phyloP scores from a whole-genome alignment of 768 basidiomycete genomes.

The Nevesoporus exiguus region DNA sequence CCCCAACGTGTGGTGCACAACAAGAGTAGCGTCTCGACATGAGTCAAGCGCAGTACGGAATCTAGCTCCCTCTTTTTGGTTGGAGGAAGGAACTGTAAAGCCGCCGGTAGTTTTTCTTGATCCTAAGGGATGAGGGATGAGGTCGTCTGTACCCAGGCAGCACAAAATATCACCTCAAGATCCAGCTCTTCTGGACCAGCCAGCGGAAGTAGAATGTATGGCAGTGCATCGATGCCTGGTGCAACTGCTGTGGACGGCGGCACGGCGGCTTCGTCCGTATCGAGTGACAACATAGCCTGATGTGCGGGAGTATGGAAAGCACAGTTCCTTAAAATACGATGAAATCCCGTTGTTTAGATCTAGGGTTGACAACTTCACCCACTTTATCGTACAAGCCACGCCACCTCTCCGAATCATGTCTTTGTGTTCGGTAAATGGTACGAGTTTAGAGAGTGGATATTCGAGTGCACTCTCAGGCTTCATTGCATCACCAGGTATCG shows the following conservation, averaged over 20 bases:
- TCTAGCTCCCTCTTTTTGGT: conserved; percentile 85
- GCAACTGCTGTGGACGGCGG: conserved; percentile 55
- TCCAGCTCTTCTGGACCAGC: conserved; percentile 96
- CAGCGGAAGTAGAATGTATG: conserved; percentile 82
- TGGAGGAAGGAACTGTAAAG: conserved; percentile 83
- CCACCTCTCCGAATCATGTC: conserved; percentile 86
- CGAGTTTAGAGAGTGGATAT: conserved; percentile 79
- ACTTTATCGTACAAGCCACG: conserved; percentile 87
- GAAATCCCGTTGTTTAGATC: conserved; percentile 8
- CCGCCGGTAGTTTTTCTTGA: conserved; percentile 79
- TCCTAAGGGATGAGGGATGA: conserved; percentile 46
- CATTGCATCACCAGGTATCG: conserved; percentile 51
- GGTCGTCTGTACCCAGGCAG: background rate
- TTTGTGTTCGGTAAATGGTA: conserved; percentile 86
- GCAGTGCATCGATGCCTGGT: conserved; percentile 81
- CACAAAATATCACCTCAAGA: conserved; percentile 59
- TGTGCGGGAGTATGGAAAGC: conserved; percentile 68
- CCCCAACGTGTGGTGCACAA: conserved; percentile 89
- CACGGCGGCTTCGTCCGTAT: conserved; percentile 52
- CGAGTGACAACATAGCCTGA: conserved; percentile 65
- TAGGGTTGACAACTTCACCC: conserved; percentile 15
- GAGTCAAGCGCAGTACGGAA: conserved; percentile 67
- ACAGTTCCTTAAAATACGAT: conserved; percentile 58
- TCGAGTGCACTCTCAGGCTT: conserved; percentile 49
- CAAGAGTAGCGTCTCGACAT: conserved; percentile 86